Evolutionary conservation across 495 filamentous ascomycete genomes (phyloP).

Genomic region (Penicillium paxilli): DNA sequence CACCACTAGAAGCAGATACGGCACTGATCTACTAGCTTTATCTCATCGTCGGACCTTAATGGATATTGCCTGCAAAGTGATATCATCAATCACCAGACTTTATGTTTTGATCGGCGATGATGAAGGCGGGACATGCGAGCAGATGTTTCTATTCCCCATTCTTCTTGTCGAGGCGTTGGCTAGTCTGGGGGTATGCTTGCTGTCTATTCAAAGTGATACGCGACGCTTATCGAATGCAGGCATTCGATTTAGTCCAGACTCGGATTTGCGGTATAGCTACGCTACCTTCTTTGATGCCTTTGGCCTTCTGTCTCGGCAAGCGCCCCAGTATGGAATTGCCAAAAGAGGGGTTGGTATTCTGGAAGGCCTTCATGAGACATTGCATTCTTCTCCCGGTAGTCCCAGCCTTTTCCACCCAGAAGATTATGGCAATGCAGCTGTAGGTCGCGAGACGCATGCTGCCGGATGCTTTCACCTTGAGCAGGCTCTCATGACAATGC

Average conservation of each 20-base stretch:
- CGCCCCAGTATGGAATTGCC: constrained; percentile 7
- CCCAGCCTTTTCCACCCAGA: background rate
- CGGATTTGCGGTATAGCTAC: constrained; percentile 6
- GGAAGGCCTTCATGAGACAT: constrained; percentile 9
- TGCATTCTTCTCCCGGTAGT: background rate
- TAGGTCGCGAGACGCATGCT: background rate
- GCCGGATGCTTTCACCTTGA: constrained; percentile 9
- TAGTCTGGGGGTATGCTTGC: constrained; percentile 14
- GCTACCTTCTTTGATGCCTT: constrained; percentile 8
- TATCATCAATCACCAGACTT: constrained; percentile 8
- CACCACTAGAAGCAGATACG: constrained; percentile 6
- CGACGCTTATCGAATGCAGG: constrained; percentile 3
- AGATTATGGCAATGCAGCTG: background rate
- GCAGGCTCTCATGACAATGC: constrained; percentile 14
- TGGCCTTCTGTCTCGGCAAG: constrained; percentile 10
- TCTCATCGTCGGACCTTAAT: constrained; percentile 18
- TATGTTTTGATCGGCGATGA: constrained; percentile 10
- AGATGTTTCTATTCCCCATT: constrained; percentile 12
- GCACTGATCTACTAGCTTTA: constrained; percentile 12
- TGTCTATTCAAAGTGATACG: constrained; percentile 16
- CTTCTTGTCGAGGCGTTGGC: constrained; percentile 14
- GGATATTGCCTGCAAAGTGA: constrained; percentile 10
- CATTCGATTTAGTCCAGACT: constrained; percentile 9
- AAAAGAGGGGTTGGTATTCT: constrained; percentile 10
- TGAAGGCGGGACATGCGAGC: constrained; percentile 1